phyloP scores from a whole-genome alignment of 2,329 filamentous ascomycete species.

The Fusarium metavorans region DNA sequence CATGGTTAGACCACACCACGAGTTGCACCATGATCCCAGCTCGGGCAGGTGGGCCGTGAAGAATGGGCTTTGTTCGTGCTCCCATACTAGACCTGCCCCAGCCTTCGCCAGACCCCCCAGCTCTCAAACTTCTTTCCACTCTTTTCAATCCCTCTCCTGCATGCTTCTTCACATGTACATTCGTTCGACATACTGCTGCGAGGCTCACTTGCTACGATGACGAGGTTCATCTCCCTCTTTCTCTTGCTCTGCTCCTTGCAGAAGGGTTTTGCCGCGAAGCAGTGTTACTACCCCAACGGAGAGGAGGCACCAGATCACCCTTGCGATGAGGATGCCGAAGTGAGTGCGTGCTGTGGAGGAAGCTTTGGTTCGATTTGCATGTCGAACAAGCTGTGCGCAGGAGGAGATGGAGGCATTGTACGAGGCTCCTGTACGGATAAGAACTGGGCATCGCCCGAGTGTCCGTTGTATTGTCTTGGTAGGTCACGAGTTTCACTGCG shows the following conservation, averaged over 20 bases:
- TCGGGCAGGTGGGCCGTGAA: neutral
- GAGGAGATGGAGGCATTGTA: conserved; percentile 34
- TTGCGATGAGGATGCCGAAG: conserved; percentile 32
- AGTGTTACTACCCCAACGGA: conserved; percentile 39
- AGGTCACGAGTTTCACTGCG: neutral
- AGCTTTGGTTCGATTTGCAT: conserved; percentile 35
- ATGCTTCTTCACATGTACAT: neutral
- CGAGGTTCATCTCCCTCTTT: conserved; percentile 1
- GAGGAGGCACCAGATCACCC: conserved; percentile 23
- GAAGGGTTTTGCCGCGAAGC: conserved; percentile 10
- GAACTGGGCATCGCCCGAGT: conserved; percentile 34
- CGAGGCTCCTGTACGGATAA: conserved; percentile 43
- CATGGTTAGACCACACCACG: neutral
- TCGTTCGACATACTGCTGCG: neutral
- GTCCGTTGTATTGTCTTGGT: conserved; percentile 30
- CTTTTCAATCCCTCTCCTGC: neutral
- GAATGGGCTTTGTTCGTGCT: neutral
- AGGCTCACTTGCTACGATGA: conserved; percentile 10
- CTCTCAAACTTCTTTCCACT: neutral
- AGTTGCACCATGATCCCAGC: neutral
- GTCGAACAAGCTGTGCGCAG: conserved; percentile 38
- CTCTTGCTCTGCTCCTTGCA: conserved; percentile 14
- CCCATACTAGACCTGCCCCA: neutral
- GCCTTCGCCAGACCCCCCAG: neutral
- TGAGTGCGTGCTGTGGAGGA: conserved; percentile 38